Evolutionary conservation across 2,329 filamentous ascomycete genomes (phyloP), one percentile per base, ranked within the genome.

Genomic region (Penicillium sp.): DNA sequence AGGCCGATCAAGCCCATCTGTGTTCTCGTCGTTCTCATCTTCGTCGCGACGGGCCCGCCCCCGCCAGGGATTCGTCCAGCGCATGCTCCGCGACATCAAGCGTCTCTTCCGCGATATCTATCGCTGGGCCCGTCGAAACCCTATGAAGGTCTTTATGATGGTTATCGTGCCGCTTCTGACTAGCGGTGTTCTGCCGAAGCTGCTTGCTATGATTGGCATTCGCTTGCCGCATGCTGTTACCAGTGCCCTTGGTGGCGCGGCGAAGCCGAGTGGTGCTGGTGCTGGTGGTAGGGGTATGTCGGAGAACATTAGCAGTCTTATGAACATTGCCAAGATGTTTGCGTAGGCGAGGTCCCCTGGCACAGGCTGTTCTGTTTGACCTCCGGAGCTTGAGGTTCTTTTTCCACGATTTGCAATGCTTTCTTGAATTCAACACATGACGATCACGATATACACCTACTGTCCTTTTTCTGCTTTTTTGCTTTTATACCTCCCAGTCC

Each of bases 141-240:
- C 93, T 0, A 78, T 91, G 71, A 95, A 95, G 78, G 90, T 96
- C 48, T 90, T 97, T 79, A 82, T 90, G 80, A 84, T 92, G 61
- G 88, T 96, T 62, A 84, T 97, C 68, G 86, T 97, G 84, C 93
- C 93, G 10, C 82, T 97, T 57, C 80, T 97, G 68, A 92, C 89
- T 1, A 91, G 91, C 51, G 93, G 93, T 33, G 89, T 90, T 29
- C 77, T 97, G 64, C 87, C 87, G 9, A 90, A 89, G 47, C 80
- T 97, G 45, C 83, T 96, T 46, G 84, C 85, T 38, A 86, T 87
- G 71, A 89, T 97, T 74, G 93, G 93, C 23, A 80, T 97, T 60
- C 83, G 88, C 61, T 75, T 96, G 62, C 93, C 93, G 0, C 80
- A 81, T 6, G 76, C 80, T 13, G 71, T 92, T 58, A 71, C 76